Base-by-base conservation (phyloP, 2,329 filamentous ascomycete genomes). In the Aspergillus amoenus region DNA sequence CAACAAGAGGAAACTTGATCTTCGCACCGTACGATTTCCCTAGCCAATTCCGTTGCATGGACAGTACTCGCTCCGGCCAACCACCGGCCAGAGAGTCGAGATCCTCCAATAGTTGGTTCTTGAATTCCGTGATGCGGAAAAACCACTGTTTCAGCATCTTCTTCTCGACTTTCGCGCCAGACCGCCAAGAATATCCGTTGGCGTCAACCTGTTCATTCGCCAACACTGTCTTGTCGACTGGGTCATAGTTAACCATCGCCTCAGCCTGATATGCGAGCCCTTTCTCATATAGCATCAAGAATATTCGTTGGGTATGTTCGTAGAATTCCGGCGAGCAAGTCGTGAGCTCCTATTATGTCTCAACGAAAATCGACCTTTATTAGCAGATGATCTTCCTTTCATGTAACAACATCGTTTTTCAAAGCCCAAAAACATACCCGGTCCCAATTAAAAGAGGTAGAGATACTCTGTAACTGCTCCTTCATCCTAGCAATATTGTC, bases 161-260 rank as follows among this genome's bases (percentile, higher is more conserved):
- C 76, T 92, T 89, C 74, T 94, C 88, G 17, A 95, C 91, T 70
- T 89, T 87, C 49, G 90, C 91, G 9, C 91, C 91, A 1, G 90
- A 94, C 56, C 91, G 84, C 92, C 92, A 96, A 2, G 91, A 96
- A 65, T 81, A 85, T 32, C 92, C 92, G 68, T 91, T 88, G 49
- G 88, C 82, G 70, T 95, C 90, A n/a, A 96, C 91, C 75, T 96
- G 92, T 74, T 96, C 92, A 70, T 96, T 96, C 11, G 92, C 92
- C 58, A 96, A 79, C 15, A 96, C 92, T 0, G 92, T 96, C 70
- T 89, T 88, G 70, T 96, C 92, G 27, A 96, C 83, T 1, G 92
- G 92, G 64, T 96, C 92, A 77, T 90, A 96, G 74, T 96, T 96
- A 65, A 96, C 92, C 61, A 92, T 77, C 18, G 91, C 90, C 65